Base-by-base conservation (phyloP, 352 stramenopile genomes). In the Phytophthora fragariaefolia region DNA sequence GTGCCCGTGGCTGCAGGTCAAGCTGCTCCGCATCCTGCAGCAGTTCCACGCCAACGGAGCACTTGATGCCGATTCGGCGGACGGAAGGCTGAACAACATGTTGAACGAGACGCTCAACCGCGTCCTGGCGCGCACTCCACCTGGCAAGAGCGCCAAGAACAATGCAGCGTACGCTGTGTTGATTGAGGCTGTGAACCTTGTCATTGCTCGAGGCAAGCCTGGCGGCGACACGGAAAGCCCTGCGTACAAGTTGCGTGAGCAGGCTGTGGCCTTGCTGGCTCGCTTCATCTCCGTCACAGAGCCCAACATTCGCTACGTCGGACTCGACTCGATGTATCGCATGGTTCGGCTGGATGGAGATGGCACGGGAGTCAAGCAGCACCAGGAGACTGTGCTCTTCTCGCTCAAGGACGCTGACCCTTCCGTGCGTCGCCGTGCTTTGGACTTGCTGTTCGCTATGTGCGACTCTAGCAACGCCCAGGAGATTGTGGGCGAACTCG, bases 361-460 rank as follows among this genome's bases (percentile, higher is more conserved):
- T 55, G 83, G 86, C 15, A 73, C 93, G 24, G 53, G 48, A n/a
- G 92, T 98, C 28, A 98, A 98, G 69, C 93, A 98, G 73, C 96
- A 99, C 75, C 96, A 99, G 74, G 85, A 89, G 20, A 98, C 92
- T 2, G 95, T 99, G 10, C 72, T 99, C 15, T 96, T 98, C 38
- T 99, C 93, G 17, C 85, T 99, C 45, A 98, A 99, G 63, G 97
- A 99, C 74, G 89, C 93, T 28, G 96, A 99, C 86, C 97, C 98
- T 57, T 98, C 91, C 71, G 94, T 99, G 30, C 89, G 98, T 43
- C 91, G 97, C 24, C 85, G 97, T 27, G 97, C 97, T 38, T 80
- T 99, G 34, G 96, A 99, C 71, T 78, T 99, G 40, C 80, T 99
- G 20, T 99, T 99, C 76, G 96, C 98, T 30, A 99, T 99, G 85